Evolutionary conservation across 345 rosid species (phyloP), one percentile per base, ranked within the genome.

Genomic region (Brassica napus): DNA sequence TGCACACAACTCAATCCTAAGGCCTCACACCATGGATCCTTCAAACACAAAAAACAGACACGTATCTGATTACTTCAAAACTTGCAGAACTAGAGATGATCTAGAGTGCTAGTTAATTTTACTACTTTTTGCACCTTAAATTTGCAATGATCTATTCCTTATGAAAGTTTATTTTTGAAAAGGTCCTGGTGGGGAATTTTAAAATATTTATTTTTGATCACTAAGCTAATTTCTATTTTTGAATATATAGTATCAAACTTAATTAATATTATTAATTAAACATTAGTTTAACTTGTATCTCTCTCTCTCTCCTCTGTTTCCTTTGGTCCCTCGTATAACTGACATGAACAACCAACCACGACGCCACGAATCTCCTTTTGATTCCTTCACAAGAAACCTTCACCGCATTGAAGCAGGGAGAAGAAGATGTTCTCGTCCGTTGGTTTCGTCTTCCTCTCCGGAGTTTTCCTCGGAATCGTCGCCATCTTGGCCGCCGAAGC

Each of bases 401-500:
- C 39, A 0, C 59, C 75, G 47, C 60, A 78, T 72, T 65, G 55
- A 8, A 37, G 14, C 8, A 35, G 28, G 5, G 42, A 44, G 62
- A 39, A 44, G 62, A 39, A 66, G 84, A 82, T 82, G 85, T 54
- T 73, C 62, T 70, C 78, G 81, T 39, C 63, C 21, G 16, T 52
- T 73, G 54, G 76, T 21, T 68, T 68, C 37, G 75, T 76, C 37
- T 88, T 88, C 69, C 8, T 84, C 1, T 65, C 78, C 57, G 92
- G 92, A 11, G 79, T 86, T 65, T 14, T 88, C 62, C 65, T 86
- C 3, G 94, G 92, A 52, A 82, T 79, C 10, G 1, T 88, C 59
- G 77, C 80, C 65, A 64, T 86, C 34, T 21, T 86, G 2, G 76
- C 82, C 0, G 67, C 67, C 6, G 85, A 88, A 82, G 86, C 79